Percentiles rank a stretch among this genome's conserved stretches.
Conservation (phyloP, 2,329 filamentous ascomycete species). For the Camillea tinctor region DNA sequence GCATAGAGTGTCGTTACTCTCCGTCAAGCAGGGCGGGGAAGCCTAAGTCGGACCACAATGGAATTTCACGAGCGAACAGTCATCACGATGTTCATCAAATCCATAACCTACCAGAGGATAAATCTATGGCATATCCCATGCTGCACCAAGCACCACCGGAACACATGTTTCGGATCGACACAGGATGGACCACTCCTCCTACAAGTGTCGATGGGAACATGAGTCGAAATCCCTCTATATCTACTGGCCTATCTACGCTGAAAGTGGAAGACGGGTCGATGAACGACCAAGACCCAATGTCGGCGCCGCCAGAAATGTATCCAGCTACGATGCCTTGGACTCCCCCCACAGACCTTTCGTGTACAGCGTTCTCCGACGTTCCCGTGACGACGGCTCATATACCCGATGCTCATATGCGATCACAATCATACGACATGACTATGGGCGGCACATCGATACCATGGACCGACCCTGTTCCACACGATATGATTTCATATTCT, state of each 20-base stretch:
- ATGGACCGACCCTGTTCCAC: conserved; percentile 30
- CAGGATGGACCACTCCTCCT: conserved; percentile 40
- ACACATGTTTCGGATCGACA: conserved; percentile 37
- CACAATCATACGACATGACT: conserved; percentile 38
- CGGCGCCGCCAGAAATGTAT: conserved; percentile 36
- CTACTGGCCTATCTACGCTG: conserved; percentile 33
- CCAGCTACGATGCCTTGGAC: conserved; percentile 39
- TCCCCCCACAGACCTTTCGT: conserved; percentile 36
- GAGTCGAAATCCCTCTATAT: conserved; percentile 35
- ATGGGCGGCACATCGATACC: conserved; percentile 28
- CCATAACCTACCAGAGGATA: conserved; percentile 26
- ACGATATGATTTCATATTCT: conserved; percentile 35
- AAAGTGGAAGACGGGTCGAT: conserved; percentile 30
- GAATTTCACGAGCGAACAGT: conserved; percentile 11
- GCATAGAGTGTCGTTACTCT: conserved; percentile 51
- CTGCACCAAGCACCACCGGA: conserved; percentile 24
- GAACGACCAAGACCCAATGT: conserved; percentile 24
- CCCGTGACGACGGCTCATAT: conserved; percentile 30
- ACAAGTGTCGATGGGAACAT: conserved; percentile 35
- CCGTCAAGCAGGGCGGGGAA: conserved; percentile 52
- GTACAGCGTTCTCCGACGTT: conserved; percentile 33
- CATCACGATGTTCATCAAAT: conserved; percentile 22
- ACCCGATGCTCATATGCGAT: conserved; percentile 30
- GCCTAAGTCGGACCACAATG: conserved; percentile 39
- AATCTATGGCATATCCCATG: conserved; percentile 31